Percentiles rank a stretch among this genome's conserved stretches.
Evolutionary conservation across 768 basidiomycete species (phyloP).

Genomic region (Kwoniella europaea): DNA sequence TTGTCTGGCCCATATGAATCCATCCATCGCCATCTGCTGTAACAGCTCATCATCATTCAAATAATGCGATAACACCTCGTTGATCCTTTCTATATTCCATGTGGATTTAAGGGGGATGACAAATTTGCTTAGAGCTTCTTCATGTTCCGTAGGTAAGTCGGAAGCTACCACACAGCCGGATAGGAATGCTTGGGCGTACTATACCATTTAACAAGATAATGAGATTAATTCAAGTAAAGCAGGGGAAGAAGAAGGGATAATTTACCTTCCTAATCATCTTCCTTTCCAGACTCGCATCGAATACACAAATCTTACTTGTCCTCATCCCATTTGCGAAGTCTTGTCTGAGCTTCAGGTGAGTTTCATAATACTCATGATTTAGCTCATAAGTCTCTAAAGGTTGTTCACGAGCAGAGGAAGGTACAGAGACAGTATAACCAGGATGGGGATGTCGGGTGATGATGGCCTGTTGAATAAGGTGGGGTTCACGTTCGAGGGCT

Average conservation of each 20-base stretch:
- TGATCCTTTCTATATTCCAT: constrained; percentile 50
- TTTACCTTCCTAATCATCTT: constrained; percentile 55
- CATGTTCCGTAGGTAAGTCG: constrained; percentile 55
- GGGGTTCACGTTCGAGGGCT: constrained; percentile 1
- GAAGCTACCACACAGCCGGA: constrained; percentile 54
- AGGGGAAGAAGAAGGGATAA: neutral
- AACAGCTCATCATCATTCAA: constrained; percentile 42
- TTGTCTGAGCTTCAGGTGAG: constrained; percentile 41
- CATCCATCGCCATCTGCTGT: constrained; percentile 51
- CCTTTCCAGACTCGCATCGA: constrained; percentile 52
- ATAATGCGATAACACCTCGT: constrained; percentile 35
- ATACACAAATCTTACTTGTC: constrained; percentile 53
- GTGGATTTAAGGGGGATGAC: constrained; percentile 48
- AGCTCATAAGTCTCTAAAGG: constrained; percentile 52
- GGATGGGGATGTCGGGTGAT: constrained; percentile 51
- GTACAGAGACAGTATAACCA: constrained; percentile 45
- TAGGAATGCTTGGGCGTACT: constrained; percentile 50
- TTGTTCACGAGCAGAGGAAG: constrained; percentile 24
- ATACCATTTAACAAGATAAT: neutral
- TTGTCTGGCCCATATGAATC: constrained; percentile 48
- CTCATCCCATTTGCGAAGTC: constrained; percentile 55
- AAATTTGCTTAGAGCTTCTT: constrained; percentile 45
- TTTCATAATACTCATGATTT: constrained; percentile 43
- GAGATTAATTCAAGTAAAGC: too few species aligned
- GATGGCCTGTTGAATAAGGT: constrained; percentile 12